Base-by-base conservation (phyloP, 1,139 yeast species). In the Eremothecium sinecaudum region DNA sequence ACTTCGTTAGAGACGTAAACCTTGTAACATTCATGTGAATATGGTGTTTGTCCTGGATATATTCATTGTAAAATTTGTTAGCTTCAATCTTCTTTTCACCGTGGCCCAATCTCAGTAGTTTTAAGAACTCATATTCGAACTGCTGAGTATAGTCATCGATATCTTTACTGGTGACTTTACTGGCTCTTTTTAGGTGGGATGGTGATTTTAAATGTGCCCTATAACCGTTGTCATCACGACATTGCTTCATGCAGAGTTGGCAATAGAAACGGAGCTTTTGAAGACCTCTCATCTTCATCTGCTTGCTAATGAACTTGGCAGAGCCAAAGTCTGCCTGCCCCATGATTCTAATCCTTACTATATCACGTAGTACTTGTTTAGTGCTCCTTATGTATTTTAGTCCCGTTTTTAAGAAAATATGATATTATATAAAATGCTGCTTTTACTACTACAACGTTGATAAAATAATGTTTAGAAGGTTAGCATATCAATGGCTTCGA, bases 211-310 rank as follows among this genome's bases (percentile, higher is more conserved):
- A 66, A 57, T 90, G 99, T 53, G 90, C 81, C 51, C 80, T 79
- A 63, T 82, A 90, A 21, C 98, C 99, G 59, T 90, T 90, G 43
- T 82, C 90, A 55, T 92, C 99, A 36, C 97, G 66, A 56, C 97
- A 87, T 60, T 90, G 99, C 51, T 87, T 84, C 50, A 70, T 73
- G 51, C 99, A 90, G 2, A 83, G 70, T 56, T 90, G 98, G 56
- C 99, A 90, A 58, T 86, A 90, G 67, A 73, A 90, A 43, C 74
- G 70, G 33, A 92, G 70, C 51, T 82, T 78, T 57, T 87, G 96
- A 12, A 87, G 73, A 5, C 97, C 97, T 25, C 75, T 67, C 13
- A 87, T 74, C 58, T 84, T 82, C 65, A 82, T 70, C 54, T 79
- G 77, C 48, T 82, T 84, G 26, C 90, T 70, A 39, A 79, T 64